Percentiles rank a stretch among this genome's conserved stretches.
These are phyloP conservation scores for Anthracocystis panici-leucophaei DNA, from an alignment of 1,284 basidiomycete species.

Conservation along the genomic window DNA sequence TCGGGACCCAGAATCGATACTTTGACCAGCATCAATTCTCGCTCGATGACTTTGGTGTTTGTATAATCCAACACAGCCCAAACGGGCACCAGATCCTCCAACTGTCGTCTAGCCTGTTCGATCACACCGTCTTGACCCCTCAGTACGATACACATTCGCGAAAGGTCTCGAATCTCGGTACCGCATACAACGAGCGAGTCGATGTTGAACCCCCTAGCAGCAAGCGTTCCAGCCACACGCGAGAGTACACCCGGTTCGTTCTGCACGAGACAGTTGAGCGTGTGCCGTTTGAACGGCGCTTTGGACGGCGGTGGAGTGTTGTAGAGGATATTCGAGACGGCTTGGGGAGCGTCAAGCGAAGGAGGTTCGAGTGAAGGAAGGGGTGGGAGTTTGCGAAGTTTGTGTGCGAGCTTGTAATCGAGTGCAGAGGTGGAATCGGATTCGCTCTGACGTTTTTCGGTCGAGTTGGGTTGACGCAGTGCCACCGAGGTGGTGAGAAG, in stretches of 20 bases:
- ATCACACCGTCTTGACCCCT: slow-evolving; percentile 97
- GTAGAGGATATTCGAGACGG: slow-evolving; percentile 70
- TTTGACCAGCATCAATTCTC: slow-evolving; percentile 89
- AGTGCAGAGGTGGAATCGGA: slow-evolving; percentile 80
- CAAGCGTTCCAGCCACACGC: slow-evolving; percentile 95
- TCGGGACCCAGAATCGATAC: slow-evolving; percentile 97
- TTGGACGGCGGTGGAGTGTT: slow-evolving; percentile 92
- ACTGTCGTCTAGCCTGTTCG: slow-evolving; percentile 78
- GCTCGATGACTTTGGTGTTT: slow-evolving; percentile 77
- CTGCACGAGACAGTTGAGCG: slow-evolving; percentile 97
- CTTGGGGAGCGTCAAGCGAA: slow-evolving; percentile 66
- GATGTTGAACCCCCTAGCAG: slow-evolving; percentile 96
- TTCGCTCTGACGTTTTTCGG: slow-evolving; percentile 35
- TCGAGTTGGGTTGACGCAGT: slow-evolving; percentile 31
- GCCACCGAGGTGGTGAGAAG: slow-evolving; percentile 12
- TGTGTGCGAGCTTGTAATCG: slow-evolving; percentile 86
- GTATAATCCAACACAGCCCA: slow-evolving; percentile 70
- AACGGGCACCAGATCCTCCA: slow-evolving; percentile 68
- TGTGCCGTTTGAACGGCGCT: slow-evolving; percentile 96
- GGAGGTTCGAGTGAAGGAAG: slow-evolving; percentile 67
- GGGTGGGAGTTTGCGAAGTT: slow-evolving; percentile 66
- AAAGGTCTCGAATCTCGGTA: slow-evolving; percentile 96
- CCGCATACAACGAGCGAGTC: slow-evolving; percentile 98
- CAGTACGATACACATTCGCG: slow-evolving; percentile 97
- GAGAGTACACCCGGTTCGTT: slow-evolving; percentile 99